Evolutionary conservation across 2,329 filamentous ascomycete genomes (phyloP).

Genomic region (Xylaria digitata): DNA sequence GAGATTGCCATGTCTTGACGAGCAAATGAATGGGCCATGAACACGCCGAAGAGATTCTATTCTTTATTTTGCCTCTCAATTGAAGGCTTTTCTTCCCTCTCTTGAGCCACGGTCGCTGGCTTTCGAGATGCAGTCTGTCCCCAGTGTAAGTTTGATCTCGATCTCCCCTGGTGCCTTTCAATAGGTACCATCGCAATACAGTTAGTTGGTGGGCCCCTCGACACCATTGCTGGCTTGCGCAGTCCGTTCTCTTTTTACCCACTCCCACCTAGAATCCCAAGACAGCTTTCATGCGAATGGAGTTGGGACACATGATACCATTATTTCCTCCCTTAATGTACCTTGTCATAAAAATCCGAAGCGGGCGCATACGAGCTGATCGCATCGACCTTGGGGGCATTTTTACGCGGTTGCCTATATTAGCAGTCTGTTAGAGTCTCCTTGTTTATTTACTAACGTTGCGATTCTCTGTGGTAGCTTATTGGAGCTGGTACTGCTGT

Average conservation of each 20-base stretch:
- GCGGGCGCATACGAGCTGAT: background rate
- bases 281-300: constrained; percentile 16
- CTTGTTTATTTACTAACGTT: constrained; percentile 40
- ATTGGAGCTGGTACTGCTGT: constrained; percentile 71
- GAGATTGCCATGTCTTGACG: constrained; percentile 50
- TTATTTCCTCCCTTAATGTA: constrained; percentile 16
- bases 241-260: constrained; percentile 22
- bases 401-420: constrained; percentile 11
- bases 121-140: constrained; percentile 66
- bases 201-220: constrained; percentile 33
- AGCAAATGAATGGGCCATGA: constrained; percentile 49
- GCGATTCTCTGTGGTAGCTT: constrained; percentile 56
- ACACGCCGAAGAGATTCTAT: constrained; percentile 43
- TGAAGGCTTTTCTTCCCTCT: constrained; percentile 51
- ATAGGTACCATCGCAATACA: constrained; percentile 30
- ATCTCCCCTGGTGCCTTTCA: constrained; percentile 23
- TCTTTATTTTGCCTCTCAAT: constrained; percentile 47
- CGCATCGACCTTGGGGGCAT: background rate
- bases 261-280: constrained; percentile 27
- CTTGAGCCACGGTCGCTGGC: constrained; percentile 51
- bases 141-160: constrained; percentile 58
- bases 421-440: constrained; percentile 11
- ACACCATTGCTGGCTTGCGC: constrained; percentile 24
- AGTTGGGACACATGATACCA: constrained; percentile 20
- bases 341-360: background rate